phyloP scores from a whole-genome alignment of 129 eudicot species.

The Kitagawia praeruptora region DNA sequence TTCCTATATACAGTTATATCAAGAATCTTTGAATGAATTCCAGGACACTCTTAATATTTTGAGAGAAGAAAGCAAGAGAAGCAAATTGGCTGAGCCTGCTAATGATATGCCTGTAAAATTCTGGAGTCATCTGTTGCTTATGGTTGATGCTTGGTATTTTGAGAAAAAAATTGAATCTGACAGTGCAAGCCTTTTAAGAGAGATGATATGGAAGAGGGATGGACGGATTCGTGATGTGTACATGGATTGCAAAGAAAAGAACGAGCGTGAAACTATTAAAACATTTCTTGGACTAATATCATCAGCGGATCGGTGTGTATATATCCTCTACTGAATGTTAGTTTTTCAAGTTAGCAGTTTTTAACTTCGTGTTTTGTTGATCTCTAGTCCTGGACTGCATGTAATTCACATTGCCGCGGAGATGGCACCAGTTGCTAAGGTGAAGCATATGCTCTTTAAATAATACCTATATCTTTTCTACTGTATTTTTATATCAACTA shows the following conservation, averaged over 20 bases:
- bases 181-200: conserved; percentile 66
- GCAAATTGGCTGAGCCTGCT: conserved; percentile 46
- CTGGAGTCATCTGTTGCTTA: conserved; percentile 78
- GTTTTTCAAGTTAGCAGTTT: not conserved
- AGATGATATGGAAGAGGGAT: conserved; percentile 77
- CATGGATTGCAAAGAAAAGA: conserved; percentile 62
- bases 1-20: conserved; percentile 73
- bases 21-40: conserved; percentile 78
- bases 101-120: conserved; percentile 78
- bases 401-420: conserved; percentile 94
- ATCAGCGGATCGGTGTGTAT: conserved; percentile 46
- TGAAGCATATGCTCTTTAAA: conserved; percentile 13
- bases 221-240: conserved; percentile 58
- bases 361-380: conserved; percentile 22
- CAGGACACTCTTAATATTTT: conserved; percentile 71
- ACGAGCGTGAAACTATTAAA: conserved; percentile 50
- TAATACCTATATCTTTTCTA: not conserved
- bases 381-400: conserved; percentile 71
- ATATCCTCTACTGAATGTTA: conserved; percentile 1
- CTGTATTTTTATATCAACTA: not conserved
- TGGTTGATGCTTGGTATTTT: conserved; percentile 88
- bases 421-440: conserved; percentile 99
- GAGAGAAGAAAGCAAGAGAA: conserved; percentile 68
- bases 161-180: conserved; percentile 66
- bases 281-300: conserved; percentile 56